Evolutionary conservation across 768 basidiomycete species (phyloP).

Genomic region (Amanita rimosa): DNA sequence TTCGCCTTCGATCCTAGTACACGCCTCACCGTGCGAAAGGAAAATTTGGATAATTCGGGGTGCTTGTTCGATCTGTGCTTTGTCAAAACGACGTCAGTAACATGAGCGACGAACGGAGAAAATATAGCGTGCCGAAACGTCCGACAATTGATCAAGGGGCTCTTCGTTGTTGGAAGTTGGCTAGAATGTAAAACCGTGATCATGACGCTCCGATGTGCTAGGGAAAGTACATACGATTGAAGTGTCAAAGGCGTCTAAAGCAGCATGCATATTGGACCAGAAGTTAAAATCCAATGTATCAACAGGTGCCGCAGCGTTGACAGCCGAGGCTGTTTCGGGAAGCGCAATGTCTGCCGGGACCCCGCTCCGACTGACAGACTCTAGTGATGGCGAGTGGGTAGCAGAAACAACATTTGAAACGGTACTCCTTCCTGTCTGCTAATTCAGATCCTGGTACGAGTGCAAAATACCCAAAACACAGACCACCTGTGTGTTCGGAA

Average conservation of each 20-base stretch:
- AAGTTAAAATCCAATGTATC: constrained; percentile 38
- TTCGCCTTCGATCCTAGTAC: constrained; percentile 27
- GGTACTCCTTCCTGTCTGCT: constrained; percentile 16
- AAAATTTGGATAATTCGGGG: constrained; percentile 39
- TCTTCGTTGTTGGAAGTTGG: constrained; percentile 13
- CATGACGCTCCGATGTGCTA: not conserved
- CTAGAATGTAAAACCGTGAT: not conserved
- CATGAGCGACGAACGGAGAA: no score
- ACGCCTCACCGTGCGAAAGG: constrained; percentile 33
- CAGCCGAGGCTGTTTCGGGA: constrained; percentile 8
- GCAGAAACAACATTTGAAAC: constrained; percentile 13
- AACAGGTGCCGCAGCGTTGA: constrained; percentile 22
- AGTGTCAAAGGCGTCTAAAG: constrained; percentile 35
- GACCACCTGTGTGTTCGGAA: constrained; percentile 14
- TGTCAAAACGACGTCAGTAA: no score
- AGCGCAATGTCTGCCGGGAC: not conserved
- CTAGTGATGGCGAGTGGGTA: no score
- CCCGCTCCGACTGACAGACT: no score
- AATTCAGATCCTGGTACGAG: constrained; percentile 10
- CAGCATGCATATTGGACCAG: constrained; percentile 51
- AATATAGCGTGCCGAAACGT: constrained; percentile 11
- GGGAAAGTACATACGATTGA: constrained; percentile 17
- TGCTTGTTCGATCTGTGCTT: constrained; percentile 29
- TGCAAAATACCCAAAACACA: constrained; percentile 8
- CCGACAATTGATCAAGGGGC: constrained; percentile 16